Evolutionary conservation across 1,284 basidiomycete genomes (phyloP).

Genomic region (Macrocystidia cucumis): DNA sequence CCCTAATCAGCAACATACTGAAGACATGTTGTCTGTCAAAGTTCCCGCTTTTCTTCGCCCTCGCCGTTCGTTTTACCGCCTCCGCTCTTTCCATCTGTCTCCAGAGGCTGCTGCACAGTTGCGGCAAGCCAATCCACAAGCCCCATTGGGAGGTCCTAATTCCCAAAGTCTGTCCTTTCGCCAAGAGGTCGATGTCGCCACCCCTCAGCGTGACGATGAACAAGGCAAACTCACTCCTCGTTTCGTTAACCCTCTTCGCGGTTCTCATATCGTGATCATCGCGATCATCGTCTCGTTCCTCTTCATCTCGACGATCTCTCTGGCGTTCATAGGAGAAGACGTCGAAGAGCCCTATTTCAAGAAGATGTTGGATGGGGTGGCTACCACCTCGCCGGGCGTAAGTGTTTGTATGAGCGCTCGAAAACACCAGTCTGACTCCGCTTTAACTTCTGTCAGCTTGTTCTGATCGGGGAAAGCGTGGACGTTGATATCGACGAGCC

Average conservation of each 20-base stretch:
- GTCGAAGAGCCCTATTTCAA: constrained; percentile 34
- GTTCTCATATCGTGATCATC: constrained; percentile 30
- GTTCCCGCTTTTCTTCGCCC: constrained; percentile 19
- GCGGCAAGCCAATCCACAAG: neutral
- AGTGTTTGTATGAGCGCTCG: neutral
- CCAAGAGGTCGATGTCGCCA: too few species aligned
- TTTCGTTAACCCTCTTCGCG: constrained; percentile 33
- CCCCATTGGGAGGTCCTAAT: neutral
- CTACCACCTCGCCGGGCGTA: constrained; percentile 37
- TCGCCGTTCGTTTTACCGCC: constrained; percentile 26
- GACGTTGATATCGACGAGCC: constrained; percentile 55
- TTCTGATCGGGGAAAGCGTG: constrained; percentile 47
- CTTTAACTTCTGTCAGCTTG: constrained; percentile 25
- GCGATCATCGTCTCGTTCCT: constrained; percentile 33
- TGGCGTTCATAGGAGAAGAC: constrained; percentile 40
- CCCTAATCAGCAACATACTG: too few species aligned
- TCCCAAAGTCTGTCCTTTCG: neutral
- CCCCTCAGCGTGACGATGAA: too few species aligned
- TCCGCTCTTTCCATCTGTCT: constrained; percentile 30
- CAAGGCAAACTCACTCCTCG: constrained; percentile 13
- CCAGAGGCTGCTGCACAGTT: constrained; percentile 12
- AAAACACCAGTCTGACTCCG: neutral
- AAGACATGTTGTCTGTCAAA: constrained; percentile 18
- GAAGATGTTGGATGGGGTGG: constrained; percentile 32
- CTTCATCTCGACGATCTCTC: constrained; percentile 40